Conservation (phyloP, 2,329 filamentous ascomycete genomes). For the Pseudophaeomoniella oleicola region DNA sequence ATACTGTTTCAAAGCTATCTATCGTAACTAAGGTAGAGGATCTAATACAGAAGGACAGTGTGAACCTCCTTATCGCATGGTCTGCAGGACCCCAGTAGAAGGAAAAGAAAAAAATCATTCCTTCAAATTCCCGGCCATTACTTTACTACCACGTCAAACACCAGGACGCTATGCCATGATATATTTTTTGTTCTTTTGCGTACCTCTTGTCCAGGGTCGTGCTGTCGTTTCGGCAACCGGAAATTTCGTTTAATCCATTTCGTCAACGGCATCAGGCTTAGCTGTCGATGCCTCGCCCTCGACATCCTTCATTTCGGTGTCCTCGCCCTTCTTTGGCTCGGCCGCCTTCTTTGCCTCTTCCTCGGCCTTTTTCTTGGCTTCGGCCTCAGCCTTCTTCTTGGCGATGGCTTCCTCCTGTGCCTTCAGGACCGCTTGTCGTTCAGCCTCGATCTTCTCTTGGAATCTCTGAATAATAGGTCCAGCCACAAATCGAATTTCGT, state of each 20-base stretch:
- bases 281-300: constrained; percentile 22
- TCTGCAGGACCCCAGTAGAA: too few species aligned
- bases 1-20: too few species aligned
- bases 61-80: too few species aligned
- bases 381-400: constrained; percentile 50
- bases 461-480: constrained; percentile 88
- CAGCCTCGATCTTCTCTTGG: constrained; percentile 84
- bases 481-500: constrained; percentile 81
- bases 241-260: constrained; percentile 20
- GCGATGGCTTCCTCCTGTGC: constrained; percentile 50
- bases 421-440: constrained; percentile 58
- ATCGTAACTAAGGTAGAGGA: too few species aligned
- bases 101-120: too few species aligned
- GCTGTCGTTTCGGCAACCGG: too few species aligned
- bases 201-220: too few species aligned
- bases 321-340: constrained; percentile 26
- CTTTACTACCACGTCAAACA: too few species aligned
- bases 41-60: too few species aligned
- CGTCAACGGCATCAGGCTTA: constrained; percentile 16
- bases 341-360: constrained; percentile 46
- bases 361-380: constrained; percentile 65
- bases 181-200: too few species aligned
- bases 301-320: constrained; percentile 48
- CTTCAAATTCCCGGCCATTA: too few species aligned
- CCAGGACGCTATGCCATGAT: background rate